Conservation (phyloP, 805 yeast genomes). For the Candida adriatica region DNA sequence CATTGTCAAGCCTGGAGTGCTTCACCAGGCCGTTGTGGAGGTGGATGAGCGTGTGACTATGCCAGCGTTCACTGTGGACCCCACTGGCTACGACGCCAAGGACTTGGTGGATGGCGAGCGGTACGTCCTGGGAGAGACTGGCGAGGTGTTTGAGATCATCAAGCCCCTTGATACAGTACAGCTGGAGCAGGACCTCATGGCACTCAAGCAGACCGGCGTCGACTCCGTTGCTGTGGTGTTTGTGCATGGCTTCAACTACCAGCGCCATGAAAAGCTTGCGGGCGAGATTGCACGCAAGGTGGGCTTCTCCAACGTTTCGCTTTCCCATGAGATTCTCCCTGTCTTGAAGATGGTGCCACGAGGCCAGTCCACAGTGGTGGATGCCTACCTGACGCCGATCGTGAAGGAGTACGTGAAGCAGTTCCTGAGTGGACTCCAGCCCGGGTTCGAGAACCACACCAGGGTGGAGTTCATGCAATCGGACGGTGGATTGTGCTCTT, state of each 20-base stretch:
- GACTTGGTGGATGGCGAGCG: conserved; percentile 25
- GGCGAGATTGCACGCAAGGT: conserved; percentile 28
- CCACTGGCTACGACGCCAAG: conserved; percentile 30
- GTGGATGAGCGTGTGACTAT: conserved; percentile 51
- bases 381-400: conserved; percentile 39
- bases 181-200: conserved; percentile 14
- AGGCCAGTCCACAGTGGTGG: conserved; percentile 35
- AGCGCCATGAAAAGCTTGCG: conserved; percentile 30
- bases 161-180: conserved; percentile 26
- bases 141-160: conserved; percentile 33
- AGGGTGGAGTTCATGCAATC: conserved; percentile 50
- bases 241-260: conserved; percentile 31
- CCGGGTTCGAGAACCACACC: conserved; percentile 30
- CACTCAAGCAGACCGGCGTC: conserved; percentile 21
- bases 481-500: conserved; percentile 50
- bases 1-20: conserved; percentile 39
- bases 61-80: conserved; percentile 45
- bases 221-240: conserved; percentile 30
- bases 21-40: conserved; percentile 38
- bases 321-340: conserved; percentile 23
- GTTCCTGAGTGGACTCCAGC: conserved; percentile 26
- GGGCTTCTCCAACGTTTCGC: conserved; percentile 23
- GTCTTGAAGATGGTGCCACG: conserved; percentile 34
- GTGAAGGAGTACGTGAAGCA: conserved; percentile 33
- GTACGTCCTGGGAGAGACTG: conserved; percentile 35